phyloP scores from a whole-genome alignment of 768 basidiomycete genomes.

The Psilocybe cubensis region DNA sequence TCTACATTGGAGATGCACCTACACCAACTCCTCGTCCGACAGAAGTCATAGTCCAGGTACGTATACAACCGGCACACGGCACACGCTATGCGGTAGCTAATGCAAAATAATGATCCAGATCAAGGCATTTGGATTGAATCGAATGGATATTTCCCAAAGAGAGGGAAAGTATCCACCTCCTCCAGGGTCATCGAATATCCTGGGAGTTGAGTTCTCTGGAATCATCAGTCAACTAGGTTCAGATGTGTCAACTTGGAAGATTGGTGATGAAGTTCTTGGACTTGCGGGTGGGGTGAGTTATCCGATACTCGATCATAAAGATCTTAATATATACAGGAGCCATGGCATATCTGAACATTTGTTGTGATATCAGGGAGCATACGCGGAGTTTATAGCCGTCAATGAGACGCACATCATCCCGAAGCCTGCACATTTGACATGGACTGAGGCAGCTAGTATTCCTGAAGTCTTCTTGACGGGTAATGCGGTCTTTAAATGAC shows the following conservation, averaged over 20 bases:
- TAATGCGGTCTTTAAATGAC: constrained; percentile 26
- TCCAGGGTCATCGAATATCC: constrained; percentile 70
- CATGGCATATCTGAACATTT: background rate
- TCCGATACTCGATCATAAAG: background rate
- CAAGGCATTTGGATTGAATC: constrained; percentile 86
- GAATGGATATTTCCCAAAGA: constrained; percentile 82
- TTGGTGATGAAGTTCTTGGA: constrained; percentile 78
- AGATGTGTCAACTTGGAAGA: constrained; percentile 54
- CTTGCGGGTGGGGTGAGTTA: constrained; percentile 75
- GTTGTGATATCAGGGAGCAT: constrained; percentile 68
- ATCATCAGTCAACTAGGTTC: constrained; percentile 56
- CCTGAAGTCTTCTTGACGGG: constrained; percentile 92
- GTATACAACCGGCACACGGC: background rate
- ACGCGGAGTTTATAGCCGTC: constrained; percentile 83
- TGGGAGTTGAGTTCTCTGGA: constrained; percentile 91
- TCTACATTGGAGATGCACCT: constrained; percentile 75
- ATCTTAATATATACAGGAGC: background rate
- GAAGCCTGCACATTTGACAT: constrained; percentile 78
- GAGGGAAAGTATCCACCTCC: constrained; percentile 79
- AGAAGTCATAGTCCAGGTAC: constrained; percentile 82
- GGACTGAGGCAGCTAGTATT: constrained; percentile 85
- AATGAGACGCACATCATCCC: constrained; percentile 65
- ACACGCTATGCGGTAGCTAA: background rate
- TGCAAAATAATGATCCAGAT: constrained; percentile 43
- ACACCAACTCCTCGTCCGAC: constrained; percentile 59